Base-by-base conservation (phyloP, 108 stramenopile genomes). In the Chaetoceros muelleri region DNA sequence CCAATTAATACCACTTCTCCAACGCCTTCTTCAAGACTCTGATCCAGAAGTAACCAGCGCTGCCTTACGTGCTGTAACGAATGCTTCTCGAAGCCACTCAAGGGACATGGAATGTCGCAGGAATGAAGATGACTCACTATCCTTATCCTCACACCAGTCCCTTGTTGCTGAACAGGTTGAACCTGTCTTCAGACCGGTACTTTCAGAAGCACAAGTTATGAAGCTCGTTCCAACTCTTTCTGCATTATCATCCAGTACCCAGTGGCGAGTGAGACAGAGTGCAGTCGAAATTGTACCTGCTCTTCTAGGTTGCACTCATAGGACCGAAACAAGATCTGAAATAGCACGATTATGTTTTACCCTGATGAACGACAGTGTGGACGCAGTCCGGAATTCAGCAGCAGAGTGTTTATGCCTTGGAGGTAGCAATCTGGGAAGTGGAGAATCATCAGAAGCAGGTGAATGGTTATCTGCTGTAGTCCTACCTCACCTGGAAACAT, bases 281-380 rank as follows among this genome's bases (percentile, higher is more conserved):
- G 92, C 92, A 17, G 92, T 94, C 17, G 92, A 94, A 72, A 89
- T 94, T 48, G 88, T 94, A 47, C 92, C 92, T 2, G 88, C 88
- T 23, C 69, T 94, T 30, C 72, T 94, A 16, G 87, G 87, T 3
- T 87, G 85, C 31, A 94, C 92, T 2, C 68, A 73, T 53, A 72
- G 72, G 17, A 69, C 84, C 20, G 85, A 87, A 60, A 86, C 86
- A 19, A 70, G 92, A 52, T 69, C 84, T 29, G 86, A 87, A 54
- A 88, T 94, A 59, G 81, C 87, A 3, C 64, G 80, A 29, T 58
- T 94, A 45, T 89, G 84, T 54, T 50, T 90, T 19, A 65, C 65
- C 24, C 59, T 94, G 18, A 87, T 87, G 72, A 65, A 57, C 29
- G 92, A 94, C 60, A 75, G 72, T 45, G 87, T 94, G 21, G 85